phyloP scores from a whole-genome alignment of 495 filamentous ascomycete species.

The Talaromyces ruber region DNA sequence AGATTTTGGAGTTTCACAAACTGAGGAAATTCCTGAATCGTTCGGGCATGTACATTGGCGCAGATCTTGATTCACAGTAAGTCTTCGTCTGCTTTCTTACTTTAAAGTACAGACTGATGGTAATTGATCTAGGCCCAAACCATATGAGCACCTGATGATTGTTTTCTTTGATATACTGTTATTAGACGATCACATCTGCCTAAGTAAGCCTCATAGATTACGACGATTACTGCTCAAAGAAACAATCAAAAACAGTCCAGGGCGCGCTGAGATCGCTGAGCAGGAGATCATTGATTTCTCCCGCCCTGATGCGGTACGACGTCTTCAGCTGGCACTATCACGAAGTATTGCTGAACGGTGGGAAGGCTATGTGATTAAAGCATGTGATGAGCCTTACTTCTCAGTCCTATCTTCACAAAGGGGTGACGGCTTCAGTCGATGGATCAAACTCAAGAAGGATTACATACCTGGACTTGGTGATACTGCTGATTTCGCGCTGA shows the following conservation, averaged over 20 bases:
- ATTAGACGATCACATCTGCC: slow-evolving; percentile 57
- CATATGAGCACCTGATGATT: slow-evolving; percentile 73
- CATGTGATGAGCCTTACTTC: slow-evolving; percentile 70
- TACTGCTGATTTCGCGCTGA: slow-evolving; percentile 68
- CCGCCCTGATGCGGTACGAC: slow-evolving; percentile 25
- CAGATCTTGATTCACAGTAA: slow-evolving; percentile 60
- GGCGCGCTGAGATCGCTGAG: slow-evolving; percentile 51
- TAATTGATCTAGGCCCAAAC: slow-evolving; percentile 42
- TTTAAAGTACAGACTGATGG: not conserved
- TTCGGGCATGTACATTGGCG: slow-evolving; percentile 63
- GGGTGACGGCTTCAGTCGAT: slow-evolving; percentile 34
- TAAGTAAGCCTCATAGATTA: slow-evolving; percentile 50
- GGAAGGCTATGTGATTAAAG: slow-evolving; percentile 77
- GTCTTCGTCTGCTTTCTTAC: slow-evolving; percentile 10
- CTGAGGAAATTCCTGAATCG: slow-evolving; percentile 71
- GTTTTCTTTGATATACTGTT: slow-evolving; percentile 73
- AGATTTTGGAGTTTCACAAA: slow-evolving; percentile 65
- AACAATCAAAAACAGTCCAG: slow-evolving; percentile 45
- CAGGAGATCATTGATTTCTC: slow-evolving; percentile 58
- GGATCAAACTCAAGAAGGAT: slow-evolving; percentile 86
- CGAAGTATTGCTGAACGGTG: slow-evolving; percentile 53
- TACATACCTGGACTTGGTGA: slow-evolving; percentile 77
- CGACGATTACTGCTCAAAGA: slow-evolving; percentile 51
- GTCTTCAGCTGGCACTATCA: slow-evolving; percentile 54
- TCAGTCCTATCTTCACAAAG: slow-evolving; percentile 30